Evolutionary conservation across 441 rosid species (phyloP).

Genomic region (Pelargonium fulgidum): DNA sequence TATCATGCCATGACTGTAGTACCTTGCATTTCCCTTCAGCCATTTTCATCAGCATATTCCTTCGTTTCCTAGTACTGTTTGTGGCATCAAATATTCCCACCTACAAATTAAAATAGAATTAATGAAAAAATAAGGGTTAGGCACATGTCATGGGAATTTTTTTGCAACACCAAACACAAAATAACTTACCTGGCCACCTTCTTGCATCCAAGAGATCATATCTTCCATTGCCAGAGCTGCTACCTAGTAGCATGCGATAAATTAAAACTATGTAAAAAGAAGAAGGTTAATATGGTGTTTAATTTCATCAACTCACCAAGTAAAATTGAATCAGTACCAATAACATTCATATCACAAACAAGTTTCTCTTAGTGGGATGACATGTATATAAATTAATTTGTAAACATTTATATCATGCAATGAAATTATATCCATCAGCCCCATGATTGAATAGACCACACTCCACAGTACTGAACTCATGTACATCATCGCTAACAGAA

Average conservation of each 20-base stretch:
- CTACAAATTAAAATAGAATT: constrained; percentile 33
- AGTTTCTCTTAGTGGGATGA: not conserved
- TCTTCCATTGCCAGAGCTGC: constrained; percentile 99
- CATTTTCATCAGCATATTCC: constrained; percentile 99
- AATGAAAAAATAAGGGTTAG: constrained; percentile 22
- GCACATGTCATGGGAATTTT: constrained; percentile 19
- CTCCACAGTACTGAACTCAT: not conserved
- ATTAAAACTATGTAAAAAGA: constrained; percentile 75
- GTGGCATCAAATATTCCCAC: constrained; percentile 99
- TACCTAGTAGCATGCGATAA: constrained; percentile 87
- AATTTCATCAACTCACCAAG: constrained; percentile 27
- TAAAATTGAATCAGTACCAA: constrained; percentile 20
- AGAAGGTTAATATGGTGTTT: constrained; percentile 44
- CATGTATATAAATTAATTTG: not conserved
- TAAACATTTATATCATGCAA: not conserved
- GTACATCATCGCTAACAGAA: not conserved
- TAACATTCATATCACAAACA: constrained; percentile 18
- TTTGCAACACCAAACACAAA: constrained; percentile 14
- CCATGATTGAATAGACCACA: not conserved
- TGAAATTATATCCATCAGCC: not conserved
- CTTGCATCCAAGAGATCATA: constrained; percentile 99
- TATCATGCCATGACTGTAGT: constrained; percentile 15
- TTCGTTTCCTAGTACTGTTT: constrained; percentile 70
- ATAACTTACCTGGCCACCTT: constrained; percentile 93
- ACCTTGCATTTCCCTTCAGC: constrained; percentile 99